Base-by-base conservation (phyloP, 2,329 filamentous ascomycete genomes). In the Aspergillus puulaauensis region DNA sequence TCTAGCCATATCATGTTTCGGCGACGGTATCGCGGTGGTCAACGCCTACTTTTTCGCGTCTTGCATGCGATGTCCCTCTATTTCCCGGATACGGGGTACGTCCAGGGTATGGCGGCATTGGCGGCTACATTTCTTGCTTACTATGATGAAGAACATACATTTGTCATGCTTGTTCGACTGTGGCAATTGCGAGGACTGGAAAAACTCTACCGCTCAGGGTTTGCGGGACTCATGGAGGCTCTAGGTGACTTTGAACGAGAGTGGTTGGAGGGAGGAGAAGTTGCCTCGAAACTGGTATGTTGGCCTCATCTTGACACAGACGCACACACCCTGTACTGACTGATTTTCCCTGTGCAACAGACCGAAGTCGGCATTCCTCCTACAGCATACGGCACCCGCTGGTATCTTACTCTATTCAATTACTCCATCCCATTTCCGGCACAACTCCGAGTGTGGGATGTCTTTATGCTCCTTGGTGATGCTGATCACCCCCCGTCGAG, bases 351-450 rank as follows among this genome's bases (percentile, higher is more conserved):
- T 8, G n/a, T 33, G 57, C 37, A 33, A 59, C 59, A 60, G 62
- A 83, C 83, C 48, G 89, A 93, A 60, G 82, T 97, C 31, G 82
- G 83, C 61, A 95, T 99, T 65, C 86, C 91, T 43, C 86, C 91
- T 17, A 96, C 92, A 2, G 88, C 93, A n/a, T 99, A 97, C 71
- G 95, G 93, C 33, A 98, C 93, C 4, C 84, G 93, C 52, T 99
- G 95, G 95, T 99, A 99, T 72, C 82, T 99, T 52, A 99, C 95
- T 2, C 81, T 99, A 8, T 99, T 99, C 82, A 98, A 98, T 75
- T 89, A 98, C 69, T 96, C 91, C 15, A 90, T 99, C 52, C 95
- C 95, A 0, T 99, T 98, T 68, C 84, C 91, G 0, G 93, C 93
- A 3, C 95, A 98, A 74, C 86, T 99, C 37, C 89, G 95, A 49